A percentile compares a stretch with the other conserved stretches of the same genome.
phyloP scores from a whole-genome alignment of 2,329 filamentous ascomycete genomes.

The Sphaerostilbella broomeana region DNA sequence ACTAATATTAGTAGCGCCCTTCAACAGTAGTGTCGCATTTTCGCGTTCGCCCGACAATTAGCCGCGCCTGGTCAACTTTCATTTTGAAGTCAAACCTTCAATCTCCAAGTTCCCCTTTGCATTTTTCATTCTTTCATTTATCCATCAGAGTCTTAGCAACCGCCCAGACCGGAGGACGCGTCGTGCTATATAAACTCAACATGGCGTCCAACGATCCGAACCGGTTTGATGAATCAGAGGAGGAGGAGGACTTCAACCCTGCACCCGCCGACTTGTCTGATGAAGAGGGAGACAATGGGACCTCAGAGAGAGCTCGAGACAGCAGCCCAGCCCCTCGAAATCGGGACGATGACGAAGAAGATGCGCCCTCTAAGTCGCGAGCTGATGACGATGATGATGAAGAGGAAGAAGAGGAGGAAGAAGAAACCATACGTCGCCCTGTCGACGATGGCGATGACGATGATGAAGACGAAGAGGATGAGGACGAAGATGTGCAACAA shows the following conservation, averaged over 20 bases:
- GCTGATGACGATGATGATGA: conserved; percentile 27
- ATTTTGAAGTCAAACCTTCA: conserved; percentile 5
- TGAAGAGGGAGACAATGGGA: conserved; percentile 36
- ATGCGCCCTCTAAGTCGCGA: conserved; percentile 10
- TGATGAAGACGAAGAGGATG: conserved; percentile 55
- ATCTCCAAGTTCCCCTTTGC: conserved; percentile 6
- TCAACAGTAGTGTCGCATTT: too few species aligned
- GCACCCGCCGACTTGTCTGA: conserved; percentile 67
- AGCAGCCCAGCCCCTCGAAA: conserved; percentile 25
- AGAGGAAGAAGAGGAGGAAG: conserved; percentile 40
- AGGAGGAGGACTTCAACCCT: conserved; percentile 88
- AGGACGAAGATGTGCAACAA: conserved; percentile 63
- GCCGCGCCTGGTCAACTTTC: conserved; percentile 11
- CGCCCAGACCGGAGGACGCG: conserved; percentile 8
- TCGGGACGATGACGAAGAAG: conserved; percentile 28
- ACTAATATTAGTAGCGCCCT: too few species aligned
- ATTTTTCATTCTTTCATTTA: neutral
- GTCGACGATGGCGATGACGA: conserved; percentile 29
- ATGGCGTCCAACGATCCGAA: conserved; percentile 44
- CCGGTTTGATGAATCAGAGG: conserved; percentile 58
- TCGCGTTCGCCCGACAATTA: conserved; percentile 14
- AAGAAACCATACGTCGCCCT: conserved; percentile 19
- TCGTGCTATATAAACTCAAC: conserved; percentile 18
- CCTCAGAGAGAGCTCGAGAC: conserved; percentile 31
- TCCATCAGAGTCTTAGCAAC: conserved; percentile 1